Percentiles rank a stretch among this genome's conserved stretches.
Conservation (phyloP, 306 rosid genomes). For the Vicia villosa region DNA sequence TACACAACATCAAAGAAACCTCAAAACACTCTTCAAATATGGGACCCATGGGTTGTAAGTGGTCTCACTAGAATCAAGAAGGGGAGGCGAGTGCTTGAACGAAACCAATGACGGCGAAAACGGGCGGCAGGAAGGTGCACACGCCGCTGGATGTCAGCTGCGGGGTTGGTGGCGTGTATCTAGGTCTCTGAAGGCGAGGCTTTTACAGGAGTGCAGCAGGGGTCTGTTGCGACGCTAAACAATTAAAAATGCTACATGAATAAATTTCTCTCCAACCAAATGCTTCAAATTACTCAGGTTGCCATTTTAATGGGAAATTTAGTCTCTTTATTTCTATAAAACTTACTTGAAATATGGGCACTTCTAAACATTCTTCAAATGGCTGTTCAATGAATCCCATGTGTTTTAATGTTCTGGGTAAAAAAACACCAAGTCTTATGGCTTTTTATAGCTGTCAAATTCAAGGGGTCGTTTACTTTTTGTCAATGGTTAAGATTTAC, state of each 20-base stretch:
- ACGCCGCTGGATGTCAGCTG: too few relatives aligned
- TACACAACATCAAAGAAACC: too few relatives aligned
- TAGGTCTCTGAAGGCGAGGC: too few relatives aligned
- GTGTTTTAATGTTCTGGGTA: neutral
- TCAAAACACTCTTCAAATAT: too few relatives aligned
- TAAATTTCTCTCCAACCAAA: neutral
- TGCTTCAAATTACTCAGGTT: neutral
- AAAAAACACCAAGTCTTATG: slow-evolving; percentile 4
- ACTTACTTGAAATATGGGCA: neutral
- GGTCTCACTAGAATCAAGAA: too few relatives aligned
- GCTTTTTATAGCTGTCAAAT: slow-evolving; percentile 2
- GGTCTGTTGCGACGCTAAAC: neutral
- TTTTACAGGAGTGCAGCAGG: neutral
- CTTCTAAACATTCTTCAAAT: neutral
- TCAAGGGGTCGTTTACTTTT: neutral
- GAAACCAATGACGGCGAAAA: too few relatives aligned
- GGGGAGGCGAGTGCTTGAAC: too few relatives aligned
- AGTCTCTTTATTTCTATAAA: neutral
- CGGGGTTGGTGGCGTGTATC: too few relatives aligned
- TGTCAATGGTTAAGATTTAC: slow-evolving; percentile 1
- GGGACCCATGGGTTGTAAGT: too few relatives aligned
- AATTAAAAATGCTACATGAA: neutral
- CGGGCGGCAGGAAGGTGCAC: too few relatives aligned
- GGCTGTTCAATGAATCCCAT: neutral
- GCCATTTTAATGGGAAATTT: neutral